These are phyloP conservation scores for Zymoseptoria passerinii DNA, from an alignment of 2,329 filamentous ascomycete genomes.

Conservation along the genomic window DNA sequence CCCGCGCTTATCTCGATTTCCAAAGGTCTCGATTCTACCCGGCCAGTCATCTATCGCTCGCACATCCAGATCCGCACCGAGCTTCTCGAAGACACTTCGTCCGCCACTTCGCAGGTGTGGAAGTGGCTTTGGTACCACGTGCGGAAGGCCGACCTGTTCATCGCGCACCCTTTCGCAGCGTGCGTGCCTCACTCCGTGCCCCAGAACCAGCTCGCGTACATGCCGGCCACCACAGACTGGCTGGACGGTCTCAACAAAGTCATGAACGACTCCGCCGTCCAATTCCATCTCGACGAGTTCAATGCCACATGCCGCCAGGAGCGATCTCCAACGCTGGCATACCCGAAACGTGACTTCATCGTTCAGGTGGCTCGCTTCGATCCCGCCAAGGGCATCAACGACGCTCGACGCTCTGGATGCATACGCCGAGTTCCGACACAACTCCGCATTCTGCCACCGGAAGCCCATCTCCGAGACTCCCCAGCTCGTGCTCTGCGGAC, in stretches of 20 bases:
- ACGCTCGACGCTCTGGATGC: conserved; percentile 66
- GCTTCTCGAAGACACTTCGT: conserved; percentile 49
- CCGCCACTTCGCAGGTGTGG: conserved; percentile 67
- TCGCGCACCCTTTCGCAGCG: conserved; percentile 68
- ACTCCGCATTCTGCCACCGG: conserved; percentile 44
- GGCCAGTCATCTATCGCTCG: conserved; percentile 70
- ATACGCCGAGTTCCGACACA: conserved; percentile 62
- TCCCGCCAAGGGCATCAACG: conserved; percentile 71
- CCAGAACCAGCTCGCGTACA: conserved; percentile 58
- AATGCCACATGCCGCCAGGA: conserved; percentile 53
- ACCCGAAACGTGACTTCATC: conserved; percentile 61
- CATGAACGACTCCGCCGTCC: conserved; percentile 59
- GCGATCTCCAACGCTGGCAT: conserved; percentile 51
- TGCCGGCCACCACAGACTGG: conserved; percentile 78
- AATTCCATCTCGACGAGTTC: conserved; percentile 69
- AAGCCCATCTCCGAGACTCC: conserved; percentile 46
- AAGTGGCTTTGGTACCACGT: conserved; percentile 65
- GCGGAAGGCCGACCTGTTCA: conserved; percentile 64
- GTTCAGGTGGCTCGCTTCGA: conserved; percentile 76
- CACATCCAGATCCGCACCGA: conserved; percentile 78
- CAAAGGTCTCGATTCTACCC: conserved; percentile 60
- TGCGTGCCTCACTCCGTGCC: conserved; percentile 67
- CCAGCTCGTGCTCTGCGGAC: conserved; percentile 69
- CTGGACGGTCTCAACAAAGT: conserved; percentile 73
- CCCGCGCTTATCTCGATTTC: conserved; percentile 67